Evolutionary conservation across 2,329 filamentous ascomycete genomes (phyloP), one percentile per base, ranked within the genome.

Genomic region (Xylariaceae sp.): DNA sequence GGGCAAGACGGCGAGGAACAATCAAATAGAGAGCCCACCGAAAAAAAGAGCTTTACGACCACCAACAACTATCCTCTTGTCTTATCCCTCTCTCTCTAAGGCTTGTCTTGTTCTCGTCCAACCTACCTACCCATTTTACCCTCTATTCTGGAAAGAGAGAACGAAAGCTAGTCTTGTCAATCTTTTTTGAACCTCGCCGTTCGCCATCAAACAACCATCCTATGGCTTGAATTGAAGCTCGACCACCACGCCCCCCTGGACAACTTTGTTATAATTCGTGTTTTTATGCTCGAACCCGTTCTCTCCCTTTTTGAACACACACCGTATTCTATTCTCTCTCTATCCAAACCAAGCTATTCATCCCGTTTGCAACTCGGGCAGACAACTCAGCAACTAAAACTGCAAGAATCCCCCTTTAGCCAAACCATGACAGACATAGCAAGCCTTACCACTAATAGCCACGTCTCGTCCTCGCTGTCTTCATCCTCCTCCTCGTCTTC

Each of bases 401-500:
- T 13, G 17, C 10, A 61, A 18, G 52, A 30, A 30, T 30, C 23
- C 15, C 55, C 17, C 37, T 55, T 62, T 34, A 50, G 51, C 49
- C 42, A 59, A 54, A 63, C 23, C 57, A 71, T 70, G 68, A 66
- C 65, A 60, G 67, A 68, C 56, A 60, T 62, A 59, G 59, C 56
- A 53, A 67, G 66, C 45, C 55, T 57, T 10, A 60, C 62, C n/a
- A 66, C 55, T 61, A 60, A 57, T 23, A 57, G 60, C 53, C 60
- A 60, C 60, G 39, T 62, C 52, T 67, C 67, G 18, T 65, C 67
- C n/a, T 52, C 58, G 11, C 64, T 66, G 11, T 60, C 62, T 56
- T 55, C 37, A 42, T 42, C 60, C 58, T 59, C 59, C 60, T 53
- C 59, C 51, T 57, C 65, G 59, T 62, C 60, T 3, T 51, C 60